Evolutionary conservation across 2,329 filamentous ascomycete species (phyloP), one percentile per base, ranked within the genome.

Genomic region (Xylaria arbuscula): DNA sequence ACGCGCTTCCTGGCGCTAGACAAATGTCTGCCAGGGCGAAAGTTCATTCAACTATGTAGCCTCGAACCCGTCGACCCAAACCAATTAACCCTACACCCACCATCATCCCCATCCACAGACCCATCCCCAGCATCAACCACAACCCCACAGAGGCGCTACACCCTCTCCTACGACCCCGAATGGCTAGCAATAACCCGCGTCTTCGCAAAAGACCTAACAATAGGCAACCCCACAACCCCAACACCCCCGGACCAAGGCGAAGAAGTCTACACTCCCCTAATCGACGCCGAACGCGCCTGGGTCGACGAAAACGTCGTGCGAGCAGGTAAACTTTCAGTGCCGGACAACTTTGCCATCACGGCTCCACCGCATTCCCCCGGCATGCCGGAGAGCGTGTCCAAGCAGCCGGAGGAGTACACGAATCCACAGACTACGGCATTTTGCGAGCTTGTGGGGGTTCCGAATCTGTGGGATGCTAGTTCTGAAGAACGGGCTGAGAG

Each of bases 171-270:
- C 78, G 96, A 99, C 79, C 89, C 90, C 11, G 96, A 99, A 81
- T 99, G 95, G 95, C 89, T 99, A 8, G 92, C 96, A 50, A 98
- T 99, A 71, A 94, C 91, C 13, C 92, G 95, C 50, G 91, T 90
- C 8, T 97, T 98, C 76, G 88, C 92, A 48, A 74, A 83, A 2
- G 85, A 88, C 48, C 84, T 96, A 1, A 80, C 82, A 1, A 82
- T 95, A 45, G 92, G 93, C 66, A 84, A 91, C 70, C 84, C 83
- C 5, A 77, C 81, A 8, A 85, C 86, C 1, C 79, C 80, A 47
- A 80, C 87, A 0, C 85, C 91, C 0, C 78, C 82, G 1, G 85
- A 97, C 75, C 83, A 88, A 32, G 92, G 92, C 22, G 89, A 97
- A 78, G 86, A 84, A 2, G 81, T 86, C 59, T 97, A 97, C 78